Evolutionary conservation across 1,139 yeast genomes (phyloP).

Genomic region (Candida labiduridarum): DNA sequence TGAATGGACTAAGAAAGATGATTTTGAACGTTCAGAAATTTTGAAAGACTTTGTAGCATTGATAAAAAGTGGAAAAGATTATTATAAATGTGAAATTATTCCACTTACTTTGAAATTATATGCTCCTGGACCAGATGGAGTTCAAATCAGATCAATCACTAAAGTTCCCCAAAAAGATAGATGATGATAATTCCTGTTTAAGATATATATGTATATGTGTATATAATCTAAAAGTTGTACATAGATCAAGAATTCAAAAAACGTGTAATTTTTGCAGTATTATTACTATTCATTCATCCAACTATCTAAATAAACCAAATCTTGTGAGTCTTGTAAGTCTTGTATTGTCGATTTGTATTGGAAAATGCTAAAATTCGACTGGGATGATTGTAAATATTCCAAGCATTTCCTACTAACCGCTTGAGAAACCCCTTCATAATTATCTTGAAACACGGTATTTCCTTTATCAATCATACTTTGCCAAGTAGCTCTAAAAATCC

Average conservation of each 20-base stretch:
- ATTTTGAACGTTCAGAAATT: conserved; percentile 25
- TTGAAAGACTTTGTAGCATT: conserved; percentile 29
- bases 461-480: conserved; percentile 66
- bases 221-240: not conserved
- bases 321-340: conserved; percentile 37
- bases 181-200: not conserved
- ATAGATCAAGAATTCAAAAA: not conserved
- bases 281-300: conserved; percentile 25
- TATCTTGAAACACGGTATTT: conserved; percentile 47
- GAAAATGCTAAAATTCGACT: conserved; percentile 4
- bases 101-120: not conserved
- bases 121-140: conserved; percentile 4
- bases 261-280: not conserved
- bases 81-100: conserved; percentile 32
- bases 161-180: not conserved
- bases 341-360: conserved; percentile 32
- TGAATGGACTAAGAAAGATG: conserved; percentile 29
- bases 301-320: conserved; percentile 43
- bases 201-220: not conserved
- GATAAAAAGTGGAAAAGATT: conserved; percentile 31
- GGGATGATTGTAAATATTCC: conserved; percentile 1
- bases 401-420: conserved; percentile 3
- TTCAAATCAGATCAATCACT: not conserved
- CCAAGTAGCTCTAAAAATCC: conserved; percentile 61
- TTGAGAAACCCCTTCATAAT: conserved; percentile 10